Base-by-base conservation (phyloP, 1,139 yeast genomes). In the Suhomyces chickasaworum region DNA sequence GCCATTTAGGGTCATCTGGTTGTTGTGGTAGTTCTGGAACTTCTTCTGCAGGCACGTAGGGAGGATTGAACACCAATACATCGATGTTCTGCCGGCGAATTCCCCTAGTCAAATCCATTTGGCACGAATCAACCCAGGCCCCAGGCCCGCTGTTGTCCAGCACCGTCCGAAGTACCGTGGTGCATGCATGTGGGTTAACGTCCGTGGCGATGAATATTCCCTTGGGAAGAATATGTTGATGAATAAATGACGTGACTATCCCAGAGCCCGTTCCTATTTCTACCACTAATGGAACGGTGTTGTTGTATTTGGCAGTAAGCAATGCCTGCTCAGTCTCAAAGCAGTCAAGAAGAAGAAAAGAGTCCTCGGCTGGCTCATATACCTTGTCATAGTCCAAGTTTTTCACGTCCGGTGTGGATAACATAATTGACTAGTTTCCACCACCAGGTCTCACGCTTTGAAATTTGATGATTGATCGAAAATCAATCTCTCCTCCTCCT, bases 211-310 rank as follows among this genome's bases (percentile, higher is more conserved):
- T 50, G 51, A 73, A 80, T 1, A 84, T 51, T 0, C 84, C 80
- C 7, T 65, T 48, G 1, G 75, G 81, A 2, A 82, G 52, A 4
- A 87, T 71, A 53, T 79, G 61, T 43, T 75, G 69, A 52, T 79
- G 79, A 10, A 89, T 56, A 60, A 93, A 93, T 0, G 96, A 77
- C 0, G 95, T 77, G 1, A 91, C 87, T 4, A 93, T 77, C 0
- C 98, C 99, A 1, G 97, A 83, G 0, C 99, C 99, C 3, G 91
- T 78, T 0, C 99, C 99, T 8, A 93, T 75, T 59, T 93, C 99
- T n/a, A 86, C 75, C 1, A 87, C 84, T 0, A 89, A 40, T 0
- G 95, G 86, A 0, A 61, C 42, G 17, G 46, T 47, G 17, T 53
- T 31, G n/a, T 47, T 22, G 49, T 74, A 78, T 36, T 62, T 60